Conservation (phyloP, 2,329 filamentous ascomycete genomes). For the Coleophoma cylindrospora region DNA sequence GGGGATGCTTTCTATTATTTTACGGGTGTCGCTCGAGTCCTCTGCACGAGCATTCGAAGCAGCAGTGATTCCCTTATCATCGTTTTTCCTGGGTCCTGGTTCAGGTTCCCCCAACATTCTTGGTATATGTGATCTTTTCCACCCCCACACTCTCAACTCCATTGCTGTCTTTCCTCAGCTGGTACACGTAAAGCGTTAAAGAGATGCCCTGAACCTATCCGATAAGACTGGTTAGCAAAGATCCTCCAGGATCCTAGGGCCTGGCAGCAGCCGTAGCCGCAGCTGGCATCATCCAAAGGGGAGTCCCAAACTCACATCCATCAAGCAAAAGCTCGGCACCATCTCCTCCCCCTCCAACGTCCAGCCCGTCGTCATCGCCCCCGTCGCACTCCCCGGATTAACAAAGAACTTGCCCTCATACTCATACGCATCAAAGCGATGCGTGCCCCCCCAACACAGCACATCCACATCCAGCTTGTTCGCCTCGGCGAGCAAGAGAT, state of each 20-base stretch:
- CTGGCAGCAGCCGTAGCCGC: not conserved
- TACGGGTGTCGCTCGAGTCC: not conserved
- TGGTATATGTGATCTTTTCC: constrained; percentile 83
- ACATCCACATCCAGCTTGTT: constrained; percentile 66
- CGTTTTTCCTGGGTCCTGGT: too few relatives aligned
- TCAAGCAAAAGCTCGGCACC: constrained; percentile 88
- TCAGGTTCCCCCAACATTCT: constrained; percentile 44
- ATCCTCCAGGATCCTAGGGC: not conserved
- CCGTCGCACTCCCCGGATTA: constrained; percentile 63
- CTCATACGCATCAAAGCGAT: constrained; percentile 66
- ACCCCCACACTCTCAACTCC: constrained; percentile 76
- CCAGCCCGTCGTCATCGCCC: constrained; percentile 56
- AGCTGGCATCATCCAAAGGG: not conserved
- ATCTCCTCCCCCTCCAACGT: constrained; percentile 62
- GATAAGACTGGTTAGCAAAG: constrained; percentile 15
- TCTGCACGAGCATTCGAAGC: too few relatives aligned
- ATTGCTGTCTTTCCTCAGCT: constrained; percentile 71
- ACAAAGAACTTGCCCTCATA: constrained; percentile 73
- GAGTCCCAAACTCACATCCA: constrained; percentile 77
- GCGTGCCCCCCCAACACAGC: constrained; percentile 64
- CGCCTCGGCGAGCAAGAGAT: constrained; percentile 62
- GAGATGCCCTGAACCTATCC: constrained; percentile 88
- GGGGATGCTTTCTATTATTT: not conserved
- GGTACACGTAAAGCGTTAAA: constrained; percentile 91
- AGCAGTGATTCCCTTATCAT: too few relatives aligned